phyloP scores from a whole-genome alignment of 2,329 filamentous ascomycete genomes.

The Trichoderma koningiopsis region DNA sequence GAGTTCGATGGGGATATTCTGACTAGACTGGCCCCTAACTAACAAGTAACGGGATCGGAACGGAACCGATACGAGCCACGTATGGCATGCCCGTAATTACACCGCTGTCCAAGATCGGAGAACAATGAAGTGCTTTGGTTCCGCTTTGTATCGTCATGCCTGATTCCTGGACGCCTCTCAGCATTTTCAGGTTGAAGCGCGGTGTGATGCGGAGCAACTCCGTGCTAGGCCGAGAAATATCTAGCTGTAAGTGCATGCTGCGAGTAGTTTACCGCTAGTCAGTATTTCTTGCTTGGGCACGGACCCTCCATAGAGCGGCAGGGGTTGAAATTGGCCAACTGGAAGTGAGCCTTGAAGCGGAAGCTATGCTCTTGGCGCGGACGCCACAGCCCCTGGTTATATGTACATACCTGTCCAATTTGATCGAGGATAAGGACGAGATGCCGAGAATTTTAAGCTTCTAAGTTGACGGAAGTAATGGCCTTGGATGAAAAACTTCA shows the following conservation, averaged over 20 bases:
- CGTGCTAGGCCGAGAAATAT: background rate
- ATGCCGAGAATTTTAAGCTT: background rate
- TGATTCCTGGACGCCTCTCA: background rate
- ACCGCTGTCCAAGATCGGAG: background rate
- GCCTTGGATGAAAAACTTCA: background rate
- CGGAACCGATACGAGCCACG: background rate
- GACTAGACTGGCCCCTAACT: background rate
- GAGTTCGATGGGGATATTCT: conserved; percentile 7
- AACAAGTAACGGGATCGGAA: background rate
- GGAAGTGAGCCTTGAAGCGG: conserved; percentile 28
- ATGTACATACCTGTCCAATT: background rate
- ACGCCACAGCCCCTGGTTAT: conserved; percentile 16
- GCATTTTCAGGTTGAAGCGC: background rate
- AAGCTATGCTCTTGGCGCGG: conserved; percentile 27
- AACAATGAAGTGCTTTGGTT: background rate
- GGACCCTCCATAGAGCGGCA: conserved; percentile 15
- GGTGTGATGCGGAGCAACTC: background rate
- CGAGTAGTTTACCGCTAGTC: background rate
- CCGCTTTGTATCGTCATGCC: background rate
- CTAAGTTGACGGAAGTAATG: background rate
- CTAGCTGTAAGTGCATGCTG: background rate
- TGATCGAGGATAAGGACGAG: background rate
- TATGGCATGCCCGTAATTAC: background rate
- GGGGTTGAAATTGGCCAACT: conserved; percentile 27
- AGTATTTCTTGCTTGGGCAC: conserved; percentile 9